Evolutionary conservation across 345 rosid species (phyloP).

Genomic region (Murraya paniculata): DNA sequence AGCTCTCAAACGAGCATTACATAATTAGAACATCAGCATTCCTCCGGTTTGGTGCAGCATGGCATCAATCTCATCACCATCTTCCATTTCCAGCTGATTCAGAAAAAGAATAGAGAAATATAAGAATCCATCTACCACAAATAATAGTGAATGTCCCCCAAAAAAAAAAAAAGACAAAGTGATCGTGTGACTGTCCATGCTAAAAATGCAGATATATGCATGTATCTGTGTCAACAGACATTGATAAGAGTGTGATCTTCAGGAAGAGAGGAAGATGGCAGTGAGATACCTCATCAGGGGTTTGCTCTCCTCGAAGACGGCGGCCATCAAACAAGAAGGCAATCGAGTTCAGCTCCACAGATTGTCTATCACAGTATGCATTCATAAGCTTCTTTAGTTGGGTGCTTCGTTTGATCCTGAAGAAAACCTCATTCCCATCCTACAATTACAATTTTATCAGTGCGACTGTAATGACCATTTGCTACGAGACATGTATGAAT

Average conservation of each 20-base stretch:
- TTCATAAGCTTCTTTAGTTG: slow-evolving; percentile 87
- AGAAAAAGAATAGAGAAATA: background rate
- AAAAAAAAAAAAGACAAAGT: background rate
- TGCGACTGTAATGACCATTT: too few relatives aligned
- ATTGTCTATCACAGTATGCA: slow-evolving; percentile 84
- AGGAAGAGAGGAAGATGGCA: background rate
- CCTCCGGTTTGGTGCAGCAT: slow-evolving; percentile 89
- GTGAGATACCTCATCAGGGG: slow-evolving; percentile 73
- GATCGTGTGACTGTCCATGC: background rate
- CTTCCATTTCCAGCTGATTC: slow-evolving; percentile 77
- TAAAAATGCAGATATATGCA: background rate
- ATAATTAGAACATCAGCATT: background rate
- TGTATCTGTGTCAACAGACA: too few relatives aligned
- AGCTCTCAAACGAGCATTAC: background rate
- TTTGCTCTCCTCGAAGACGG: slow-evolving; percentile 74
- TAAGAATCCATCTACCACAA: background rate
- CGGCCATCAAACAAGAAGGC: slow-evolving; percentile 91
- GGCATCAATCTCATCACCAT: slow-evolving; percentile 87
- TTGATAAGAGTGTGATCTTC: too few relatives aligned
- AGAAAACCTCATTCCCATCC: slow-evolving; percentile 89
- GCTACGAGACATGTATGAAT: background rate
- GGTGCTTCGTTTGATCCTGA: slow-evolving; percentile 82
- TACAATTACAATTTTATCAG: slow-evolving; percentile 20
- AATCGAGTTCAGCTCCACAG: slow-evolving; percentile 70
- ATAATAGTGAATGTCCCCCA: background rate